A percentile compares a stretch with the other conserved stretches of the same genome.
Evolutionary conservation across 2,329 filamentous ascomycete genomes (phyloP).

Genomic region (Coniella lustricola): DNA sequence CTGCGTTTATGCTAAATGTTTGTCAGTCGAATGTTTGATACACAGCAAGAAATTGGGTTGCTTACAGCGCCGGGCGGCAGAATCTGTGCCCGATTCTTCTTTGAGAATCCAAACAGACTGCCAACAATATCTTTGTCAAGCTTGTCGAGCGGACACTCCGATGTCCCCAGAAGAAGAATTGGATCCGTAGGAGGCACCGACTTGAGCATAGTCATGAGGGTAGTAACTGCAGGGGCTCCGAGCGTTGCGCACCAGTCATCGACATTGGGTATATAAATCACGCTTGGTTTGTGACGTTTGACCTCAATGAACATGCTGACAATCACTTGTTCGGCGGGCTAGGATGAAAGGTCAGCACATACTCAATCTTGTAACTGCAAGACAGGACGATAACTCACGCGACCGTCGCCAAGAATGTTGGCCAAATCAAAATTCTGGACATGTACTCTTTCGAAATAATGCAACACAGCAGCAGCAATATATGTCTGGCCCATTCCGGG

Average conservation of each 20-base stretch:
- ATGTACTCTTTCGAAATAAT: constrained; percentile 88
- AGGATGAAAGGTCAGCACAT: constrained; percentile 22
- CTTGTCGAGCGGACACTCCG: constrained; percentile 60
- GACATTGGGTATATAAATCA: constrained; percentile 88
- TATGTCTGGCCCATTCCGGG: constrained; percentile 93
- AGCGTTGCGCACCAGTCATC: constrained; percentile 74
- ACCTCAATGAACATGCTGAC: constrained; percentile 89
- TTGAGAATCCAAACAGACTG: constrained; percentile 80
- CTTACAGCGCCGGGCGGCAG: constrained; percentile 56
- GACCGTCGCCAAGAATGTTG: constrained; percentile 75
- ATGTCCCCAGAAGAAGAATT: constrained; percentile 77
- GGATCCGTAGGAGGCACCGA: constrained; percentile 86
- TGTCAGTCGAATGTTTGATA: constrained; percentile 4
- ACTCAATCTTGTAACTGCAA: background rate
- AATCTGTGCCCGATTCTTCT: constrained; percentile 68
- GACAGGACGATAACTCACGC: constrained; percentile 42
- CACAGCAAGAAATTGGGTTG: constrained; percentile 1
- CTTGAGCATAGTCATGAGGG: constrained; percentile 74
- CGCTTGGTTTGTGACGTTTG: constrained; percentile 87
- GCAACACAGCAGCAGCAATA: constrained; percentile 74
- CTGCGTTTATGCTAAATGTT: constrained; percentile 49
- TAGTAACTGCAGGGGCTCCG: constrained; percentile 61
- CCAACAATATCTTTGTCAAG: constrained; percentile 58
- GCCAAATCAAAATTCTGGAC: constrained; percentile 92
- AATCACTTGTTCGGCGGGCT: constrained; percentile 78